Percentiles rank a stretch among this genome's conserved stretches.
These are phyloP conservation scores for Thamnidium elegans DNA, from an alignment of 192 early-diverging fungal species.

Conservation along the genomic window DNA sequence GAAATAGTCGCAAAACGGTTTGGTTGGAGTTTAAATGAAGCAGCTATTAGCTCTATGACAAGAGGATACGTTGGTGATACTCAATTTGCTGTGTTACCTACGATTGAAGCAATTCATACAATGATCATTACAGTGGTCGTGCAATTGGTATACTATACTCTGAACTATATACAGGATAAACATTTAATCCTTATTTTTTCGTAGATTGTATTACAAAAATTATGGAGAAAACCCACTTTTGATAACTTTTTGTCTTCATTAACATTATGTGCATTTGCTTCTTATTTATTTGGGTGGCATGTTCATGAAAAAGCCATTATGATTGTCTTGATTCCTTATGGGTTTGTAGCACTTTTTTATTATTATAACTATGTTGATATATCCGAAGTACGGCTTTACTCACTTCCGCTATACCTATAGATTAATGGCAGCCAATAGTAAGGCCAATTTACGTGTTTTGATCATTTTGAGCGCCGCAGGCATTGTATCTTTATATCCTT, in stretches of 20 bases:
- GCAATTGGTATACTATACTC: conserved; percentile 52
- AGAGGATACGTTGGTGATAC: conserved; percentile 91
- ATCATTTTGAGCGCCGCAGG: conserved; percentile 62
- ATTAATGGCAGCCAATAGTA: conserved; percentile 46
- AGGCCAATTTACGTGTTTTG: conserved; percentile 52
- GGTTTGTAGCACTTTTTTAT: conserved; percentile 34
- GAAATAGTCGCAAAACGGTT: conserved; percentile 35
- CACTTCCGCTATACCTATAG: conserved; percentile 34
- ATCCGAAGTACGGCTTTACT: background rate
- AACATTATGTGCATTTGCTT: conserved; percentile 78
- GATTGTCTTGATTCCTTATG: conserved; percentile 66
- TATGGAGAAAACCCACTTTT: conserved; percentile 56
- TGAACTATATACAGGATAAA: background rate
- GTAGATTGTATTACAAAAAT: conserved; percentile 48
- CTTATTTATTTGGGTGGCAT: conserved; percentile 97
- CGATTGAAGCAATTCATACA: conserved; percentile 66
- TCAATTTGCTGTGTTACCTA: conserved; percentile 75
- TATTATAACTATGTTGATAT: background rate
- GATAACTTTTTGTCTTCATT: conserved; percentile 67
- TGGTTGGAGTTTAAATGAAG: conserved; percentile 40
- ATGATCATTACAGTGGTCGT: conserved; percentile 70
- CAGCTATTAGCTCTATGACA: conserved; percentile 63
- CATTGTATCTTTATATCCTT: conserved; percentile 64
- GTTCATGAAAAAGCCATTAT: conserved; percentile 97
- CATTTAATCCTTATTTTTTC: conserved; percentile 25